Evolutionary conservation across 2,329 filamentous ascomycete genomes (phyloP), one percentile per base, ranked within the genome.

Genomic region (Fusarium phyllophilum): DNA sequence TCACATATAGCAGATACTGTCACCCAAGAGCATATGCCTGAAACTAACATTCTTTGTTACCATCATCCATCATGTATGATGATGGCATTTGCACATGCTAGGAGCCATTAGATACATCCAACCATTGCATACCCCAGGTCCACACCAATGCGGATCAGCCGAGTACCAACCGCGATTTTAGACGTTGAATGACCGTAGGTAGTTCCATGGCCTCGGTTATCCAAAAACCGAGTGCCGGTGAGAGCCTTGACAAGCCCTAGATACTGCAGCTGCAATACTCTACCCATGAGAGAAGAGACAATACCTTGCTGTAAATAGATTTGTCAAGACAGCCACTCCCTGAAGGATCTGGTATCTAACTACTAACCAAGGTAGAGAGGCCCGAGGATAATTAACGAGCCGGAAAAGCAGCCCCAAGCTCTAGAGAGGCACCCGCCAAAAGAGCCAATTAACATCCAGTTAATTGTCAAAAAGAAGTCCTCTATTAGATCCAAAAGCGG

Each of bases 181-280:
- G 58, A 55, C 48, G 45, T 56, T 51, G 41, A 64, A 29, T 39
- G 48, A 39, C 52, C 44, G 33, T 39, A 29, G 54, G 36, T 42
- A 29, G 49, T 54, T 54, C 22, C 42, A 52, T 64, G 68, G 62
- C 75, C 76, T 77, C 75, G 75, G 76, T 68, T 78, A 78, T 77
- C 48, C 58, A 69, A 65, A 66, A 73, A 55, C 76, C 72, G 70
- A 73, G 61, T 69, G 69, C 75, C 75, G 75, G 65, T 56, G 57
- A 64, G 44, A 63, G 34, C 66, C 48, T 41, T 45, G 26, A 44
- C 41, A 45, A 38, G 24, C 29, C 56, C 33, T 14, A 22, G 24
- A 14, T 38, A n/a, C 17, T 26, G n/a, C 20, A 57, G 39, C 41
- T 49, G 20, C n/a, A 55, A 36, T n/a, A 29, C 26, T 31, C 34